Evolutionary conservation across 2,329 filamentous ascomycete genomes (phyloP).

Genomic region (Ambrosiella beaveri): DNA sequence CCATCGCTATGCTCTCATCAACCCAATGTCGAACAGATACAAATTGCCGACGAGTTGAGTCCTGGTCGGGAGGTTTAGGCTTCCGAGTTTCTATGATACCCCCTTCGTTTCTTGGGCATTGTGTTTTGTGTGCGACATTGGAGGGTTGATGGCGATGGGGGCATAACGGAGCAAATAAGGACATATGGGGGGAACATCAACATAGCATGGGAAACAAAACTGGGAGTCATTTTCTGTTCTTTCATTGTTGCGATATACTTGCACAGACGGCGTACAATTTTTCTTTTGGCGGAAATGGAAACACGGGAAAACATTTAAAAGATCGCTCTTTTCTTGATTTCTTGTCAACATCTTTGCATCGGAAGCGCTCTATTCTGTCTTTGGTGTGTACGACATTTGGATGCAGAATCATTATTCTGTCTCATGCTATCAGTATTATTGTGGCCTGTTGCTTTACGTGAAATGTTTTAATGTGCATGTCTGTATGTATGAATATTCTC

Average conservation of each 20-base stretch:
- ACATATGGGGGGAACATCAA: neutral
- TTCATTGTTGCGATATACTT: neutral
- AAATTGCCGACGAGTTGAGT: neutral
- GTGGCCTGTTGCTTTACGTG: no score
- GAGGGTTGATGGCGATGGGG: neutral
- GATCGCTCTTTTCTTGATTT: slow-evolving; percentile 6
- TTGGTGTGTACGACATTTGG: neutral
- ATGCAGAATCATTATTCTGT: no score
- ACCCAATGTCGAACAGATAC: neutral
- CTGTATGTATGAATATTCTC: no score
- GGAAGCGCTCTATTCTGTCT: neutral
- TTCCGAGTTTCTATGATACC: neutral
- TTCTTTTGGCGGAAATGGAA: slow-evolving; percentile 6
- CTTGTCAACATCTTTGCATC: neutral
- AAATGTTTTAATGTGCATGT: no score
- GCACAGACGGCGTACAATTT: slow-evolving; percentile 7
- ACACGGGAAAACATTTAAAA: slow-evolving; percentile 7
- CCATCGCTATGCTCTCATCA: neutral
- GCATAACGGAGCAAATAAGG: neutral
- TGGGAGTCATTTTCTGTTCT: neutral
- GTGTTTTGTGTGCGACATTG: neutral
- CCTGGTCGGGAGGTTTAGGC: no score
- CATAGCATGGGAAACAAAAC: neutral
- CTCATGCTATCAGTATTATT: no score
- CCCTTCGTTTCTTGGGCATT: neutral